Evolutionary conservation across 176 grass and related monocot genomes (phyloP), one percentile per base, ranked within the genome.

Genomic region (Puccinellia tenuiflora): DNA sequence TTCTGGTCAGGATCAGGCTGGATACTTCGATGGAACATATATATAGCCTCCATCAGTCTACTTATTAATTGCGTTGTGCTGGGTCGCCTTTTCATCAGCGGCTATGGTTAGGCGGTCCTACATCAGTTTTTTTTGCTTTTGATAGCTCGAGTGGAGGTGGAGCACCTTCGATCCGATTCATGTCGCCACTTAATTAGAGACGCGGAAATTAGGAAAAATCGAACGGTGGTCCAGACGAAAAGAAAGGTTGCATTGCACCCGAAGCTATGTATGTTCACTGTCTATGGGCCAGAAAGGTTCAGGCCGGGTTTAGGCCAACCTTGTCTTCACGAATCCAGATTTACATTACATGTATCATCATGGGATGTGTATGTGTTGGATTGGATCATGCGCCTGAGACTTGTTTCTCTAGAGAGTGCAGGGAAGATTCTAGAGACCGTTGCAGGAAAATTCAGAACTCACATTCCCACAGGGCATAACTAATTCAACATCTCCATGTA

Each of bases 361-460:
- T 30, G 51, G 57, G 38, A 43, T 80, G 42, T 89, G 62, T 5
- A 30, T 57, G 78, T 26, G 53, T 86, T 48, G 88, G 88, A 77
- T 78, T 12, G 83, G 83, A 86, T 89, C 87, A 64, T 55, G 83
- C 11, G 79, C 46, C 35, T 16, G 75, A 65, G 77, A 77, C 63
- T 64, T 73, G 45, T 26, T 73, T 29, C 54, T 86, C 81, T 38
- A 86, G 25, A 20, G 78, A 7, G 33, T 13, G 26, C 57, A 26
- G 26, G 17, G 20, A 71, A 25, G 83, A 82, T 77, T 66, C 53
- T 68, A 60, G 73, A 31, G 60, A 63, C 60, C 83, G 25, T 86
- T 90, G 72, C 79, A 78, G 65, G n/a, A 77, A 82, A 73, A 79
- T 18, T 20, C 24, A 39, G 66, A 83, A 74, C 84, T 78, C 79